Evolutionary conservation across 495 filamentous ascomycete genomes (phyloP).

Genomic region (Penicillium dipodomyicola): DNA sequence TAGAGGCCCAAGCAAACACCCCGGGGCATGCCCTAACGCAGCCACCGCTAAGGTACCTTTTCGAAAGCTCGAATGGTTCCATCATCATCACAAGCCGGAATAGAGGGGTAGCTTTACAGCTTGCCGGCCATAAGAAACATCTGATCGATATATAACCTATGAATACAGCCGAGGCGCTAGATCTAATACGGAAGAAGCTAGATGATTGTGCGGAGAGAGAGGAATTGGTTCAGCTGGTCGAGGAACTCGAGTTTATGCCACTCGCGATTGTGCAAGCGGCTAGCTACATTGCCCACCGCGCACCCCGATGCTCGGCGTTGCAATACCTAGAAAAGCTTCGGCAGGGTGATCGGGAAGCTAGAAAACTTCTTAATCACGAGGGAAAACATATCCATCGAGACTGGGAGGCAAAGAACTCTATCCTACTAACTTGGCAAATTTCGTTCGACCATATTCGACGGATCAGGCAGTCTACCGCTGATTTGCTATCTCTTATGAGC

Average conservation of each 20-base stretch:
- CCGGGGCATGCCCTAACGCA: background rate
- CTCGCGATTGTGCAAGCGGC: slow-evolving; percentile 51
- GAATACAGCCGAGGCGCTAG: slow-evolving; percentile 28
- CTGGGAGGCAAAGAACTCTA: slow-evolving; percentile 19
- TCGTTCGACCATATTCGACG: slow-evolving; percentile 30
- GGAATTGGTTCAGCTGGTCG: slow-evolving; percentile 26
- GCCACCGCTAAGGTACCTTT: background rate
- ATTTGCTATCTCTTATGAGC: slow-evolving; percentile 29
- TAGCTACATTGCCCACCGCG: slow-evolving; percentile 40
- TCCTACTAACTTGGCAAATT: slow-evolving; percentile 33
- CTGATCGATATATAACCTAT: slow-evolving; percentile 41
- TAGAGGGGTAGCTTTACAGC: slow-evolving; percentile 19
- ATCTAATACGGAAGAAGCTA: slow-evolving; percentile 44
- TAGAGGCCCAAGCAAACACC: slow-evolving; percentile 18
- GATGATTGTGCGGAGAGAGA: slow-evolving; percentile 7
- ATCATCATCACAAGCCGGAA: slow-evolving; percentile 39
- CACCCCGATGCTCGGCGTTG: slow-evolving; percentile 22
- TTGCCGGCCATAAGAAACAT: slow-evolving; percentile 27
- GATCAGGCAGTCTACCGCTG: slow-evolving; percentile 16
- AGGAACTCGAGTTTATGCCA: slow-evolving; percentile 44
- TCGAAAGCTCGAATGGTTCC: background rate
- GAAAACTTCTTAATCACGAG: slow-evolving; percentile 10
- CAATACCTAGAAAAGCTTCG: slow-evolving; percentile 40
- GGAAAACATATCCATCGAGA: slow-evolving; percentile 23
- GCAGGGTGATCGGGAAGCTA: slow-evolving; percentile 8